These are phyloP conservation scores for Pulveroboletus sp. DNA, from an alignment of 768 basidiomycete species.

Conservation along the genomic window DNA sequence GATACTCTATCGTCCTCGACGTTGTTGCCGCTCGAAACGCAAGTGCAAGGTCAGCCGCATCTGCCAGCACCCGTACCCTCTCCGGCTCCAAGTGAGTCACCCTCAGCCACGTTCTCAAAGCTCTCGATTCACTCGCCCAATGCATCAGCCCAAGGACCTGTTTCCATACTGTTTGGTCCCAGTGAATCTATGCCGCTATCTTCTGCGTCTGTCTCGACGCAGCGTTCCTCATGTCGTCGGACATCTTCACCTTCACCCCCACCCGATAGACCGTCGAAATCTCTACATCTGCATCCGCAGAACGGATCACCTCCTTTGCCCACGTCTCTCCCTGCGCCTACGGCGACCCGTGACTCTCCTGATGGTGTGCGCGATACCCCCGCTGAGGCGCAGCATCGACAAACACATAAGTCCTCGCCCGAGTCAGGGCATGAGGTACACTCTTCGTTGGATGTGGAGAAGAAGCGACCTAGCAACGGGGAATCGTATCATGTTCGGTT, in stretches of 20 bases:
- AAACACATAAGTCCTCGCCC: conserved; percentile 13
- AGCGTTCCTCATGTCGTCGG: neutral
- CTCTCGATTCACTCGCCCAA: conserved; percentile 43
- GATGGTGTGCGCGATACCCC: conserved; percentile 22
- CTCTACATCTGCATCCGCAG: conserved; percentile 25
- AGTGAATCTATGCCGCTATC: conserved; percentile 1
- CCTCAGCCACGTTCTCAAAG: conserved; percentile 47
- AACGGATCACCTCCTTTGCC: conserved; percentile 11
- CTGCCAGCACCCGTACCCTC: neutral
- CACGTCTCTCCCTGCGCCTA: conserved; percentile 6
- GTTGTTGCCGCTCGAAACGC: neutral
- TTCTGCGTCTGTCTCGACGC: neutral
- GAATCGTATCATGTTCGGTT: conserved; percentile 27
- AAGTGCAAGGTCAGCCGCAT: neutral
- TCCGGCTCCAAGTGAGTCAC: conserved; percentile 31
- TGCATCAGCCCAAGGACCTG: conserved; percentile 8
- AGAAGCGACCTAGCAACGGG: conserved; percentile 7
- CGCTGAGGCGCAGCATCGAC: conserved; percentile 19
- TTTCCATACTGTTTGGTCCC: conserved; percentile 8
- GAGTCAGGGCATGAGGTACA: conserved; percentile 2
- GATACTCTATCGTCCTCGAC: neutral
- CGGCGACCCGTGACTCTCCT: conserved; percentile 4
- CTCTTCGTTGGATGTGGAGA: conserved; percentile 6
- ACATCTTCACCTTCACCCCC: conserved; percentile 10
- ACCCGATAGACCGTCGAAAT: conserved; percentile 21